These are phyloP conservation scores for Cyclotella kingstonii DNA, from an alignment of 108 stramenopile species.

Conservation along the genomic window DNA sequence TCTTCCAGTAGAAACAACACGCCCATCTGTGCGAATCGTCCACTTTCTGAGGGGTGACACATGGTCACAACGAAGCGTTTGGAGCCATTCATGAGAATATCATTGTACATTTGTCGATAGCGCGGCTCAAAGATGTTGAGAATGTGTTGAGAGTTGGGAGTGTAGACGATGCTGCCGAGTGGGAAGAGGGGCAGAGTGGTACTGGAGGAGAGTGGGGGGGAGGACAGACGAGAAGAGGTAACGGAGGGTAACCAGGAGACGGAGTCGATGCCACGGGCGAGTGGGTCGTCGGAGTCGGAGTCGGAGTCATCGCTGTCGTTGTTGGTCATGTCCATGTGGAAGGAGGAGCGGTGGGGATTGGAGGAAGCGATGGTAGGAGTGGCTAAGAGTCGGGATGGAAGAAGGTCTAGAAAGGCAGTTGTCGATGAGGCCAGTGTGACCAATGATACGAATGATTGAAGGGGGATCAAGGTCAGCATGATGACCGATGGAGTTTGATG, in stretches of 20 bases:
- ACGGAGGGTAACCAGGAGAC: slow-evolving; percentile 83
- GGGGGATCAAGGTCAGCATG: too few relatives aligned
- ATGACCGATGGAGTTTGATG: too few relatives aligned
- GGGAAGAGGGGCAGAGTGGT: slow-evolving; percentile 83
- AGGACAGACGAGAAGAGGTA: too few relatives aligned
- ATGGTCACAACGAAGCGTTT: slow-evolving; percentile 80
- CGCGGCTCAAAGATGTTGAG: slow-evolving; percentile 91
- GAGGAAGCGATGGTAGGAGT: too few relatives aligned
- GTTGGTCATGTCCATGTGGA: too few relatives aligned
- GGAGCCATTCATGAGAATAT: slow-evolving; percentile 85
- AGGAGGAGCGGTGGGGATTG: too few relatives aligned
- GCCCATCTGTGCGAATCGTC: slow-evolving; percentile 75
- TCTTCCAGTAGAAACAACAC: slow-evolving; percentile 82
- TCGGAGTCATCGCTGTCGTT: slow-evolving; percentile 25
- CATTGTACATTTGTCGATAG: slow-evolving; percentile 88
- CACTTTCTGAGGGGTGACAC: slow-evolving; percentile 71
- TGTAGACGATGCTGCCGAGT: slow-evolving; percentile 83
- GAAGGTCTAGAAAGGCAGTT: too few relatives aligned
- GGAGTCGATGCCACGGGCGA: slow-evolving; percentile 68
- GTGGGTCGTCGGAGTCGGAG: slow-evolving; percentile 55
- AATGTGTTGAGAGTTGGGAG: slow-evolving; percentile 84
- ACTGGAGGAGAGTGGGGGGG: slow-evolving; percentile 7
- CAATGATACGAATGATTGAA: too few relatives aligned
- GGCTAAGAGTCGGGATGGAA: too few relatives aligned
- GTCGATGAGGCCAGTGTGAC: too few relatives aligned